Base-by-base conservation (phyloP, 2,329 filamentous ascomycete genomes). In the Aureobasidium pullulans region DNA sequence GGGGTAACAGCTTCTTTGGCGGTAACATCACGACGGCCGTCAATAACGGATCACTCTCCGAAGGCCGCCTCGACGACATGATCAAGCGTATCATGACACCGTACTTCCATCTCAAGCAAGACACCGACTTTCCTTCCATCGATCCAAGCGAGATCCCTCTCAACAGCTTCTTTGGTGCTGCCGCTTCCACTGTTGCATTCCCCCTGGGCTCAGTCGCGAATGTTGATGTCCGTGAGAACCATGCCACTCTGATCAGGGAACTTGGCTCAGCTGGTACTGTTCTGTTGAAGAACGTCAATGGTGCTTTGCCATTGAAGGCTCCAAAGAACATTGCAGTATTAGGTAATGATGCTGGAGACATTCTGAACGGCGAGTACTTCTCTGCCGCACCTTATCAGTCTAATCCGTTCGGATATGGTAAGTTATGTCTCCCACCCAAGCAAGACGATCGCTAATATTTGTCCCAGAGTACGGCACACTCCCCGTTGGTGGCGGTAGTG, bases 221-320 rank as follows among this genome's bases (percentile, higher is more conserved):
- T 29, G 69, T 73, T 13, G 72, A 76, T 60, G 74, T 75, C 6
- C 68, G 74, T 1, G 67, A 63, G 8, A 62, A 71, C 39, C 73
- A 73, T 60, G 65, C 67, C 5, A 60, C 65, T 4, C 62, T 72
- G 13, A 76, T 77, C 40, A 69, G 75, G 9, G 67, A 73, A 40
- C 64, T 75, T 11, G 75, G 73, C 32, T 72, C 73, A 16, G 73
- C 72, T 40, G 73, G 73, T 1, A 71, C 69, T 34, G 73, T 76
- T 5, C 65, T 76, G 7, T 64, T 81, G 15, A 81, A 81, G 69
- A 84, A 84, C 59, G 67, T 65, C 1, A 74, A 77, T 59, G 70
- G 72, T 8, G 68, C 77, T 2, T 72, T 84, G 1, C 82, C 82
- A 0, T 69, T 88, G 7, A 77, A 77, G 57, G 77, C 75, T 57